Evolutionary conservation across 768 basidiomycete genomes (phyloP).

Genomic region (Lyophyllum shimeji): DNA sequence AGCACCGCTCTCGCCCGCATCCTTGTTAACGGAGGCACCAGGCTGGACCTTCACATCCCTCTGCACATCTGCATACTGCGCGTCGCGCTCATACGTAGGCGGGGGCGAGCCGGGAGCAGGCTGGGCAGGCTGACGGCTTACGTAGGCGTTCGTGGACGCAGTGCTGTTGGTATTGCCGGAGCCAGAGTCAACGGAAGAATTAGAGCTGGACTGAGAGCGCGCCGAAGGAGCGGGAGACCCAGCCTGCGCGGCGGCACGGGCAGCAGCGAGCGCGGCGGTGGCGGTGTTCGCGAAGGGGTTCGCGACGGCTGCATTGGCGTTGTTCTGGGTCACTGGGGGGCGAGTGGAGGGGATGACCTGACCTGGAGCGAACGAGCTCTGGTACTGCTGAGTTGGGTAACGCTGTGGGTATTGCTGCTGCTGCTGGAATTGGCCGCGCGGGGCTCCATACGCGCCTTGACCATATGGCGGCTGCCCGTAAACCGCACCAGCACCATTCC

Average conservation of each 20-base stretch:
- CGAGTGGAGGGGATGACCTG: neutral
- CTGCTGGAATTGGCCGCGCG: conserved; percentile 14
- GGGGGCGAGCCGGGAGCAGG: conserved; percentile 4
- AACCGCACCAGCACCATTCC: too few species aligned
- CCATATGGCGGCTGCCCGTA: conserved; percentile 12
- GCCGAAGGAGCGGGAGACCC: neutral
- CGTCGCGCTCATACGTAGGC: conserved; percentile 9
- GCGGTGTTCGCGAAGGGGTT: conserved; percentile 10
- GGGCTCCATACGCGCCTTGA: conserved; percentile 10
- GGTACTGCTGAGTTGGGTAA: conserved; percentile 2
- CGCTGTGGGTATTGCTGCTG: conserved; percentile 11
- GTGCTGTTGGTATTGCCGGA: neutral
- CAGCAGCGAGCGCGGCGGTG: conserved; percentile 8
- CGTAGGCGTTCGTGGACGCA: neutral
- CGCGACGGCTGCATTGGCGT: neutral
- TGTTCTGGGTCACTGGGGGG: neutral
- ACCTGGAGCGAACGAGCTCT: conserved; percentile 8
- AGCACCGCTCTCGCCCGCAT: neutral
- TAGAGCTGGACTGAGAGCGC: neutral
- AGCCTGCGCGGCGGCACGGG: conserved; percentile 4
- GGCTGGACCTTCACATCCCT: conserved; percentile 18
- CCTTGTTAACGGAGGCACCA: conserved; percentile 2
- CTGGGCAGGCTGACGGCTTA: conserved; percentile 16
- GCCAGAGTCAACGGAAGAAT: neutral
- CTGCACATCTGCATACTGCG: conserved; percentile 19